phyloP scores from a whole-genome alignment of 306 rosid species.

The Castanopsis chinensis region DNA sequence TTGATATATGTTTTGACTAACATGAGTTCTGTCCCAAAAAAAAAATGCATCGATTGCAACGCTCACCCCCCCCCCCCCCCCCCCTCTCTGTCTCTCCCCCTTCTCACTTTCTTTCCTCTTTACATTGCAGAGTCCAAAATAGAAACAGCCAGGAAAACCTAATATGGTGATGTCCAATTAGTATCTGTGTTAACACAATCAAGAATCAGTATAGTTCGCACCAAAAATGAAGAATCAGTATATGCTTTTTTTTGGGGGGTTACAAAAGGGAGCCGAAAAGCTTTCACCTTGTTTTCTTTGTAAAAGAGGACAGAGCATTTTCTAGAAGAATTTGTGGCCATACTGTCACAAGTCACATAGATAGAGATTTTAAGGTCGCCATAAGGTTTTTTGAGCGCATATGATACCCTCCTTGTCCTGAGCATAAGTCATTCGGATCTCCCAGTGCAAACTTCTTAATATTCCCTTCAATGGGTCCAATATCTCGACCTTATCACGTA shows the following conservation, averaged over 20 bases:
- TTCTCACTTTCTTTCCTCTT: not conserved
- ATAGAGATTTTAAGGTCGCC: constrained; percentile 67
- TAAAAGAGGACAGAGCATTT: constrained; percentile 8
- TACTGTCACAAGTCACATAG: not conserved
- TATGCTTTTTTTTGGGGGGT: not conserved
- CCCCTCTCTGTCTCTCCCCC: no score
- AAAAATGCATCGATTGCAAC: not conserved
- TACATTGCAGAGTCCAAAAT: not conserved
- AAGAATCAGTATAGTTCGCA: not conserved
- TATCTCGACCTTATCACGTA: constrained; percentile 85
- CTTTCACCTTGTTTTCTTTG: not conserved
- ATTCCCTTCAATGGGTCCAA: constrained; percentile 74
- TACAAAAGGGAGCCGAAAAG: not conserved
- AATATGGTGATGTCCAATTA: not conserved
- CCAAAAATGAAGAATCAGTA: no score
- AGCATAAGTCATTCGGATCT: constrained; percentile 71
- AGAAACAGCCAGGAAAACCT: not conserved
- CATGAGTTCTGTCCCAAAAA: not conserved
- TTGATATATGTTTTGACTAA: no score
- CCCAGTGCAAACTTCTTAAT: constrained; percentile 74
- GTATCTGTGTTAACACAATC: not conserved
- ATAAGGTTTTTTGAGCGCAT: constrained; percentile 74
- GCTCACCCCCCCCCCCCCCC: no score
- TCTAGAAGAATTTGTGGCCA: not conserved
- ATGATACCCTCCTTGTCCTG: constrained; percentile 73